Percentiles rank a stretch among this genome's conserved stretches.
phyloP scores from a whole-genome alignment of 75 land plant species.

The Picea glauca region DNA sequence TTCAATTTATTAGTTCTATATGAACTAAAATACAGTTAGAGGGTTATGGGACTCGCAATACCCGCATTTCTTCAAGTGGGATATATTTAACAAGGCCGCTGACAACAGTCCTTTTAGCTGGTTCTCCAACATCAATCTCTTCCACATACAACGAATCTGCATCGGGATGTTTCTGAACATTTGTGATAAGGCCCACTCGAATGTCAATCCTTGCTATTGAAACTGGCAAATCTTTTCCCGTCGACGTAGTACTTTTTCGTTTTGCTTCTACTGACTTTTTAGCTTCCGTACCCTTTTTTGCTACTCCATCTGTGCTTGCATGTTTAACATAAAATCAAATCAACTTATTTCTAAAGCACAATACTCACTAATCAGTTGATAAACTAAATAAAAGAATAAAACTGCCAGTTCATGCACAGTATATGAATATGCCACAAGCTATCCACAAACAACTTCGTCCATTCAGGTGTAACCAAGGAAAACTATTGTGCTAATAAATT shows the following conservation, averaged over 20 bases:
- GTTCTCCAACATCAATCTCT: constrained; percentile 97
- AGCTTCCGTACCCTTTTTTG: constrained; percentile 19
- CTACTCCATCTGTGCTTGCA: constrained; percentile 19
- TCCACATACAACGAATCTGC: constrained; percentile 97
- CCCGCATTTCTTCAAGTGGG: constrained; percentile 95
- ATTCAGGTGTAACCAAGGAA: not conserved
- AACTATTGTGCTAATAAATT: not conserved
- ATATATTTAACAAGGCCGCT: constrained; percentile 96
- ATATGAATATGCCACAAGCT: not conserved
- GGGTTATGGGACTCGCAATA: constrained; percentile 11
- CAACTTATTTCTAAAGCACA: not conserved
- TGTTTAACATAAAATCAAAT: not conserved
- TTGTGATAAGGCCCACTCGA: constrained; percentile 81
- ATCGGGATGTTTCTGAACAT: constrained; percentile 88
- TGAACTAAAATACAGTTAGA: not conserved
- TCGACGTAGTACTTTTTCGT: constrained; percentile 23
- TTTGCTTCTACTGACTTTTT: constrained; percentile 33
- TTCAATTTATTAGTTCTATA: not conserved
- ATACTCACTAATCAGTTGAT: not conserved
- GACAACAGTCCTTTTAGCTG: constrained; percentile 76
- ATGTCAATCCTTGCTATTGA: constrained; percentile 79
- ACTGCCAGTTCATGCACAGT: not conserved
- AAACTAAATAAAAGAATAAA: not conserved
- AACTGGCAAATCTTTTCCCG: constrained; percentile 38
- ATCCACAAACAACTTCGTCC: not conserved